Percentiles rank a stretch among this genome's conserved stretches.
phyloP scores from a whole-genome alignment of 2,329 filamentous ascomycete genomes.

The Aureobasidium sp. region DNA sequence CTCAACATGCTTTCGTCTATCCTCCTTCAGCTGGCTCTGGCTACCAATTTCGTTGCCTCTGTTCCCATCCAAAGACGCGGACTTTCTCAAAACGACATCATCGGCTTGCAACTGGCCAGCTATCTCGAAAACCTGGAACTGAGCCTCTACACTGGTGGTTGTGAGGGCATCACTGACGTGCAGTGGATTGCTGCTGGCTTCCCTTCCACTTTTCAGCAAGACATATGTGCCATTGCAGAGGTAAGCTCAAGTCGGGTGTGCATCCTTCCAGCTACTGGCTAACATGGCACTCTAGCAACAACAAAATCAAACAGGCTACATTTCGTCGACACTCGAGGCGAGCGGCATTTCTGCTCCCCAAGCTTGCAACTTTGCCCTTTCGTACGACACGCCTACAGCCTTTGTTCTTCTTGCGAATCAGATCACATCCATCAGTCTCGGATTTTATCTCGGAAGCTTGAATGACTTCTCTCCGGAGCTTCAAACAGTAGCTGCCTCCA shows the following conservation, averaged over 20 bases:
- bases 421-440: conserved; percentile 23
- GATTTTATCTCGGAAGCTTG: conserved; percentile 22
- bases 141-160: conserved; percentile 21
- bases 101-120: conserved; percentile 20
- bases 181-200: conserved; percentile 21
- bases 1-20: not conserved
- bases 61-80: conserved; percentile 4
- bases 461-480: conserved; percentile 17
- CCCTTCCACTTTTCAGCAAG: conserved; percentile 23
- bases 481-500: conserved; percentile 17
- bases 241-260: not conserved
- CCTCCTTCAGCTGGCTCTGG: not conserved
- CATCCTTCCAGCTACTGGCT: not conserved
- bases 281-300: not conserved
- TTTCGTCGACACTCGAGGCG: conserved; percentile 15
- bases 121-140: conserved; percentile 26
- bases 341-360: conserved; percentile 19
- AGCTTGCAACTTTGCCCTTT: conserved; percentile 22
- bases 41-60: not conserved
- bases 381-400: conserved; percentile 17
- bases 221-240: conserved; percentile 21
- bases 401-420: conserved; percentile 25
- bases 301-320: not conserved
- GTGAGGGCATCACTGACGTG: conserved; percentile 20
- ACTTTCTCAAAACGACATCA: conserved; percentile 13